Base-by-base conservation (phyloP, 345 rosid species). In the Hevea brasiliensis region DNA sequence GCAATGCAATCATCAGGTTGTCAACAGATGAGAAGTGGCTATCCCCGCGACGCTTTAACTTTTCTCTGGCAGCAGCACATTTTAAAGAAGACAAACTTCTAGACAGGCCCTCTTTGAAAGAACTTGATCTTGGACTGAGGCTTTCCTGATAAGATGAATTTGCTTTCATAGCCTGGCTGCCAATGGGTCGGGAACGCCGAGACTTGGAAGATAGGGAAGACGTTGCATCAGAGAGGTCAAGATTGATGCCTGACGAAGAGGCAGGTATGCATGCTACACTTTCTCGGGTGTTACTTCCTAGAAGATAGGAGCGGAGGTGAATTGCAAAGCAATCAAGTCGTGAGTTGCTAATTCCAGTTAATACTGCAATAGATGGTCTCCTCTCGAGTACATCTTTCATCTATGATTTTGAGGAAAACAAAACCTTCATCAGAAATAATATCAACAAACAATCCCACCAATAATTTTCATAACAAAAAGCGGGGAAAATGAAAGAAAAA, bases 281-380 rank as follows among this genome's bases (percentile, higher is more conserved):
- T 55, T 74, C 81, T 67, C 74, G 77, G 53, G 54, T 54, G 70
- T 76, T 85, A 78, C 81, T 74, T 58, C 97, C 99, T 76, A 87
- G 71, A 26, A 95, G 93, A 89, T 87, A 89, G 64, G 90, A 81
- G 45, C 90, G 91, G 47, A 96, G 84, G 78, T 88, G 96, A 69
- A 89, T 87, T 50, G 97, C 98, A 81, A 96, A 91, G 79, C 89
- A 91, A 45, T 89, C 90, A 70, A 96, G 94, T 3, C 99, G 96
- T 0, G 93, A 84, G 81, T 86, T 92, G 59, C 89, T 87, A 80
- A 96, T 91, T 74, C 99, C 98, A 68, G 96, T 96, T 81, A 96
- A 78, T 65, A 90, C 94, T 23, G 96, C 90, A 77, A 96, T 63
- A 50, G 99, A 87, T 17, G 99, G 99, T 77, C 91, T 91, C 77